Conservation (phyloP, 257 asterid species). For the Solanum paucissectum region DNA sequence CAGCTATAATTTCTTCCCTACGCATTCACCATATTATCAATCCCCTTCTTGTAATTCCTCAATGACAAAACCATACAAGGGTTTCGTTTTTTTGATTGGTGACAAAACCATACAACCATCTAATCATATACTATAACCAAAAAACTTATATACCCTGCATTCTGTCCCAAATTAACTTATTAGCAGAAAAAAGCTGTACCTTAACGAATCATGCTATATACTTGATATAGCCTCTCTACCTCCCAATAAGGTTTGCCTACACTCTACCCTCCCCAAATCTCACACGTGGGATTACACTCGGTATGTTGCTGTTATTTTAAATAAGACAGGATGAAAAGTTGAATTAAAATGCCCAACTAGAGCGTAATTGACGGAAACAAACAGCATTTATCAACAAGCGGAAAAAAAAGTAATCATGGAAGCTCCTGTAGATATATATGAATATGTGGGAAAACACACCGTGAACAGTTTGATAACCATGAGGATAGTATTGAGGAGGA, state of each 20-base stretch:
- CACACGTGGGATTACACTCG: not conserved
- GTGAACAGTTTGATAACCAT: slow-evolving; percentile 57
- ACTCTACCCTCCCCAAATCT: not conserved
- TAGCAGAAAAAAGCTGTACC: not conserved
- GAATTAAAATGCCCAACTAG: not conserved
- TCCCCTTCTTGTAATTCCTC: not conserved
- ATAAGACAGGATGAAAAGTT: not conserved
- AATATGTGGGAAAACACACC: slow-evolving; percentile 20
- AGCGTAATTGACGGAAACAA: not conserved
- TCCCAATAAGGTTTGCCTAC: not conserved
- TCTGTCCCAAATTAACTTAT: not conserved
- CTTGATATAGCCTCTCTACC: not conserved
- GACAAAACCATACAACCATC: not conserved
- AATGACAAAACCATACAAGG: not conserved
- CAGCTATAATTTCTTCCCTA: not conserved
- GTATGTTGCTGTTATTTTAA: not conserved
- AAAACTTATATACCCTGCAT: not conserved
- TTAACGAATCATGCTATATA: not conserved
- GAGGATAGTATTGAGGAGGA: slow-evolving; percentile 45
- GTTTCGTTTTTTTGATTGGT: not conserved
- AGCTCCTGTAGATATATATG: not conserved
- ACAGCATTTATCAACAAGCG: not conserved
- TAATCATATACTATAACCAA: not conserved
- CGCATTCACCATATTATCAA: not conserved
- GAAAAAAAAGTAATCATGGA: not conserved